phyloP scores from a whole-genome alignment of 2,329 filamentous ascomycete species.

The Diplodia sapinea region DNA sequence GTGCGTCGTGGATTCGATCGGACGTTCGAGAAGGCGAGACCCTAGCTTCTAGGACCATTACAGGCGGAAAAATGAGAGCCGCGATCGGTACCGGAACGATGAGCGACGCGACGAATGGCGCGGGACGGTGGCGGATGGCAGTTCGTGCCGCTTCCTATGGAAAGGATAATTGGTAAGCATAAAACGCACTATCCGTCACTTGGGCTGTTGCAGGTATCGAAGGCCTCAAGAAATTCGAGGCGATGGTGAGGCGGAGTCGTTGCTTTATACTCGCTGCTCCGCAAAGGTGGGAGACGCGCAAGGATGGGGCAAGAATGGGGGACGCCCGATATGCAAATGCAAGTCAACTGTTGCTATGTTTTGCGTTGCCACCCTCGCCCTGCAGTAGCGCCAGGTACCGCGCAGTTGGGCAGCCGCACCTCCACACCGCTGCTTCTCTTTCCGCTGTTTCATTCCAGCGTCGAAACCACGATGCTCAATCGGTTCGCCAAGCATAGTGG shows the following conservation, averaged over 20 bases:
- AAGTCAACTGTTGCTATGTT: constrained; percentile 1
- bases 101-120: not conserved
- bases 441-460: not conserved
- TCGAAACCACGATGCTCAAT: no score
- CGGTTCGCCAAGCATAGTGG: no score
- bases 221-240: not conserved
- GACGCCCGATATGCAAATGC: not conserved
- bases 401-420: not conserved
- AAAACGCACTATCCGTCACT: no score
- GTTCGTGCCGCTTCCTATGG: not conserved
- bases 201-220: not conserved
- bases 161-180: no score
- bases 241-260: not conserved
- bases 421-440: not conserved
- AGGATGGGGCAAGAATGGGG: constrained; percentile 25
- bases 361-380: constrained; percentile 17
- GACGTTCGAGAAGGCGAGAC: not conserved
- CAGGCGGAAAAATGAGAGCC: not conserved
- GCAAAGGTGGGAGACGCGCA: constrained; percentile 9
- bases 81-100: not conserved
- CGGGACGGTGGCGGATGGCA: constrained; percentile 3
- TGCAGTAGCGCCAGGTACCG: constrained; percentile 27
- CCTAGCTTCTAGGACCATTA: not conserved
- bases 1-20: no score
- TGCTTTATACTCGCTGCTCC: constrained; percentile 6